A percentile compares a stretch with the other conserved stretches of the same genome.
These are phyloP conservation scores for Salisapilia sapeloensis DNA, from an alignment of 352 stramenopile genomes.

Conservation along the genomic window DNA sequence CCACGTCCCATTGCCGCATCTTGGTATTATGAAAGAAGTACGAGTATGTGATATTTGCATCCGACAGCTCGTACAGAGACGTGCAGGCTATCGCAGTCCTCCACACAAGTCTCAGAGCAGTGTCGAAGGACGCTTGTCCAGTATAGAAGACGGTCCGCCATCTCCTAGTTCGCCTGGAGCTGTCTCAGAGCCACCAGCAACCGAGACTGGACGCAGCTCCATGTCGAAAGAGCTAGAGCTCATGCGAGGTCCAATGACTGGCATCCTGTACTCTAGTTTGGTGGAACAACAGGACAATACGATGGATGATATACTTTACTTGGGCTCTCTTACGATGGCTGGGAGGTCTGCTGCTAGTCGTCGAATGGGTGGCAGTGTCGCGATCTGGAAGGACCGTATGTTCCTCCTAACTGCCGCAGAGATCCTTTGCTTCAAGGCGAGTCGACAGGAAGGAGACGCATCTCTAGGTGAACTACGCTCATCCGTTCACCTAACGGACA, in stretches of 20 bases:
- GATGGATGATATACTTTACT: constrained; percentile 58
- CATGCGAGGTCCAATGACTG: constrained; percentile 21
- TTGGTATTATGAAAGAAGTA: constrained; percentile 57
- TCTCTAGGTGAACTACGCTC: constrained; percentile 48
- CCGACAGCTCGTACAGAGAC: constrained; percentile 42
- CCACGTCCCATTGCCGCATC: constrained; percentile 50
- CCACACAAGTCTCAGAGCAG: constrained; percentile 3
- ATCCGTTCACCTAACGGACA: constrained; percentile 57
- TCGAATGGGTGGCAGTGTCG: constrained; percentile 52
- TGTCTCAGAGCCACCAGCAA: background rate
- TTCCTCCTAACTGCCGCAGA: constrained; percentile 63
- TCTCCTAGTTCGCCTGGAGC: background rate
- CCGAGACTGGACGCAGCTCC: too few species aligned
- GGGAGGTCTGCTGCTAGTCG: constrained; percentile 48
- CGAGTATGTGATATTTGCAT: constrained; percentile 61
- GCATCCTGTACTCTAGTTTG: constrained; percentile 55
- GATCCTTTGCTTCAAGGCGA: constrained; percentile 62
- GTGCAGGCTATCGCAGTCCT: constrained; percentile 40
- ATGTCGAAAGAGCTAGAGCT: constrained; percentile 5
- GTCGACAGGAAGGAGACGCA: constrained; percentile 11
- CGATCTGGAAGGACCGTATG: constrained; percentile 62
- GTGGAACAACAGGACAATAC: constrained; percentile 65
- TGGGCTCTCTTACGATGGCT: constrained; percentile 63
- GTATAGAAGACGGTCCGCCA: background rate
- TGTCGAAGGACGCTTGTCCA: background rate